Base-by-base conservation (phyloP, 768 basidiomycete genomes). In the Dictyophora rubrovolvata region DNA sequence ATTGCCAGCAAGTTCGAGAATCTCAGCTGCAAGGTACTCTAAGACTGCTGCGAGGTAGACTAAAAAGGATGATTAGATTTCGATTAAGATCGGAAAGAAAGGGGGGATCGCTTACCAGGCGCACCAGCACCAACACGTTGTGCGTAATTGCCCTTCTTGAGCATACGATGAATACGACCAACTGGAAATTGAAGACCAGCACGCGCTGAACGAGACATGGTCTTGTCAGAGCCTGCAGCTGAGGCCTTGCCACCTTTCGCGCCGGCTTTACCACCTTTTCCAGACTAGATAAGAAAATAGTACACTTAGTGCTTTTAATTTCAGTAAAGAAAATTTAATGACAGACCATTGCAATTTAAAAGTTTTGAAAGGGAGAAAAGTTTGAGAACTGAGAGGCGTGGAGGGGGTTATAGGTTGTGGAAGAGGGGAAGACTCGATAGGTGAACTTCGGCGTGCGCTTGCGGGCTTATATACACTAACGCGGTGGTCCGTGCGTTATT, bases 31-130 rank as follows among this genome's bases (percentile, higher is more conserved):
- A 37, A 93, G 79, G 70, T 93, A 93, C 71, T 93, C 91, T 23
- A 93, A 79, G 56, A 92, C 89, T 54, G 87, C 87, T 60, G 89
- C 84, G 60, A 90, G 81, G 72, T 89, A 91, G 53, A 90, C 90
- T 85, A 59, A 16, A 1, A 28, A 0, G 10, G 22, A 60, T 9
- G 11, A 34, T 60, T 48, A 58, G 42, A 49, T 48, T 54, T 33
- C 21, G 22, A 22, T 17, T 20, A 53, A 9, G 36, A 16, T 21
- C 36, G 28, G 51, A 21, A 6, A n/a, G n/a, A n/a, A 11, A 1
- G 4, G 5, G 37, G 10, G 9, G 35, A 23, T 7, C 34, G 72
- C 75, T 37, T 64, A 83, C 83, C 82, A 61, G 87, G 82, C 22
- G 86, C 84, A 67, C 80, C 83, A 54, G 81, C 77, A 68, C 82